phyloP scores from a whole-genome alignment of 2,329 filamentous ascomycete species.

The Arthroderma sp. region DNA sequence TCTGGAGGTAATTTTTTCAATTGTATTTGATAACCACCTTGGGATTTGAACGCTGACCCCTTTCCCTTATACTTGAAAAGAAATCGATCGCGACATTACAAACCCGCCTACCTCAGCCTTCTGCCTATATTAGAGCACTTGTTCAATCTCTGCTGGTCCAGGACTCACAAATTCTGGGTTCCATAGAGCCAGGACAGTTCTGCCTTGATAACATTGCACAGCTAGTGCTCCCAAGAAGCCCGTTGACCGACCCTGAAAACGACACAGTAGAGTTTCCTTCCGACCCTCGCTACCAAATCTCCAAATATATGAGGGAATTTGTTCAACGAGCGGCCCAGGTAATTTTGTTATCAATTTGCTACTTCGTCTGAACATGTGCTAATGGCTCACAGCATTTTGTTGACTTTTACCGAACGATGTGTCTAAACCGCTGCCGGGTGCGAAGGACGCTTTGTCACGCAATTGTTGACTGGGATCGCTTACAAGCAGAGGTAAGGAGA shows the following conservation, averaged over 20 bases:
- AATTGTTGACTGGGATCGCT: constrained; percentile 66
- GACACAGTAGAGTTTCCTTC: constrained; percentile 62
- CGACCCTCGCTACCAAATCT: constrained; percentile 60
- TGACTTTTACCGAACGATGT: constrained; percentile 70
- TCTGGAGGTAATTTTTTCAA: constrained; percentile 44
- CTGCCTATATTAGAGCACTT: constrained; percentile 69
- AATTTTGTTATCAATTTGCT: constrained; percentile 2
- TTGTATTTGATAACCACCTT: neutral
- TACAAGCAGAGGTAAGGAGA: constrained; percentile 57
- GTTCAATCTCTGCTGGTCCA: constrained; percentile 64
- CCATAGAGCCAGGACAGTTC: constrained; percentile 57
- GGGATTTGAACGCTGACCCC: constrained; percentile 3
- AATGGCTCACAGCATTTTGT: constrained; percentile 53
- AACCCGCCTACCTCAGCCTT: constrained; percentile 65
- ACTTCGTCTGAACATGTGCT: neutral
- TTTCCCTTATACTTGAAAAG: neutral
- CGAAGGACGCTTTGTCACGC: constrained; percentile 80
- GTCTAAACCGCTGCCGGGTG: constrained; percentile 80
- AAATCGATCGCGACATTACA: constrained; percentile 7
- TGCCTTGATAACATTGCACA: constrained; percentile 72
- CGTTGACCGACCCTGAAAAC: constrained; percentile 58
- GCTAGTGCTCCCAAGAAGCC: constrained; percentile 57
- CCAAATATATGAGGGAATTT: constrained; percentile 59
- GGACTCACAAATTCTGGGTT: constrained; percentile 55
- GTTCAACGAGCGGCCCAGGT: constrained; percentile 40